Conservation (phyloP, 495 filamentous ascomycete genomes). For the Lentithecium fluviatile region DNA sequence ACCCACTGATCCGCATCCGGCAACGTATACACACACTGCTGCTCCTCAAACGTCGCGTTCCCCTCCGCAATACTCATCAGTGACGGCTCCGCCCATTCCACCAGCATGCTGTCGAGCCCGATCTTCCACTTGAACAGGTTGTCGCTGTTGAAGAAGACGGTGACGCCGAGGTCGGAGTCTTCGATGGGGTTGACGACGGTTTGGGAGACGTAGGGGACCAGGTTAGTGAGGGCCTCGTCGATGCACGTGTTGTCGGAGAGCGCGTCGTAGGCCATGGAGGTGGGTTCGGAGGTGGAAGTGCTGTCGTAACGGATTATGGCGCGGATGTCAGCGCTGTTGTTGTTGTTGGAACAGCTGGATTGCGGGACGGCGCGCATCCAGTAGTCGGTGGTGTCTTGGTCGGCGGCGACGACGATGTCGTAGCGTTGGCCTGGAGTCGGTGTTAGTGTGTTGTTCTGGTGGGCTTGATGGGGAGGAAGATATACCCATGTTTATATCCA, state of each 20-base stretch:
- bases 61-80: slow-evolving; percentile 37
- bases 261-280: slow-evolving; percentile 19
- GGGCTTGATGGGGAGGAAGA: neutral
- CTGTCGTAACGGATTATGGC: slow-evolving; percentile 39
- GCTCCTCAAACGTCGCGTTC: slow-evolving; percentile 35
- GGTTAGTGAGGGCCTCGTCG: slow-evolving; percentile 21
- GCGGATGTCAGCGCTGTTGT: slow-evolving; percentile 31
- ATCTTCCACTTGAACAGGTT: slow-evolving; percentile 40
- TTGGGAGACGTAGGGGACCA: slow-evolving; percentile 21
- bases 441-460: neutral
- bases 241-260: slow-evolving; percentile 23
- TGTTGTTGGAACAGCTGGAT: slow-evolving; percentile 19
- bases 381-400: slow-evolving; percentile 40
- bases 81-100: slow-evolving; percentile 37
- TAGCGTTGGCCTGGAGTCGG: slow-evolving; percentile 40
- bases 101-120: slow-evolving; percentile 31
- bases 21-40: slow-evolving; percentile 30
- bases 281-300: slow-evolving; percentile 28
- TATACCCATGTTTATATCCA: slow-evolving; percentile 37
- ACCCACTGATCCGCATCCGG: slow-evolving; percentile 25
- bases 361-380: slow-evolving; percentile 40
- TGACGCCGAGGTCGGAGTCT: slow-evolving; percentile 4
- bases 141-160: neutral
- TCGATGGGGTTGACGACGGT: slow-evolving; percentile 14
- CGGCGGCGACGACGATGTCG: slow-evolving; percentile 42